These are phyloP conservation scores for Mycena galericulata DNA, from an alignment of 768 basidiomycete genomes.

Conservation along the genomic window DNA sequence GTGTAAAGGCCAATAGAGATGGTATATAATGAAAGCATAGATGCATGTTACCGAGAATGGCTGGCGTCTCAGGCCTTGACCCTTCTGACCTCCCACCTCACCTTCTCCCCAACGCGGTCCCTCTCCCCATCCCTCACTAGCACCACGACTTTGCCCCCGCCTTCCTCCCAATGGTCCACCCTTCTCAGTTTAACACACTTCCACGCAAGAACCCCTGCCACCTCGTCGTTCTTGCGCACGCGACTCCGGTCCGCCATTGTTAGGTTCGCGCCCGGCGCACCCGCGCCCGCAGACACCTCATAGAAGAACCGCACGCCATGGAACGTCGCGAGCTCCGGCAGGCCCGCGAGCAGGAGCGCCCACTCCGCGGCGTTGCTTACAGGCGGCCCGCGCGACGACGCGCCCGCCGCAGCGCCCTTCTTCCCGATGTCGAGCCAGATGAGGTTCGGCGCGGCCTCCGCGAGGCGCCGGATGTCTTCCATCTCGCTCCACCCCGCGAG, in stretches of 20 bases:
- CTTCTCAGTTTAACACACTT: conserved; percentile 70
- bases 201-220: conserved; percentile 71
- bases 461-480: conserved; percentile 66
- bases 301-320: conserved; percentile 78
- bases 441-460: conserved; percentile 60
- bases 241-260: conserved; percentile 71
- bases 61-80: conserved; percentile 46
- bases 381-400: conserved; percentile 38
- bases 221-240: conserved; percentile 76
- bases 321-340: conserved; percentile 68
- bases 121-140: conserved; percentile 56
- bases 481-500: conserved; percentile 70
- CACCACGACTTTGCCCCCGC: conserved; percentile 62
- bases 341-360: conserved; percentile 63
- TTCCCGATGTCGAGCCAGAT: conserved; percentile 69
- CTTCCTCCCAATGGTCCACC: conserved; percentile 78
- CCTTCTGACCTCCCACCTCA: conserved; percentile 67
- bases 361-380: conserved; percentile 67
- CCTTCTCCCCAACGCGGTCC: conserved; percentile 52
- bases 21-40: conserved; percentile 2
- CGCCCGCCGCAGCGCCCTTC: conserved; percentile 37
- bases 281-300: conserved; percentile 58
- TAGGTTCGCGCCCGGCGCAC: conserved; percentile 43
- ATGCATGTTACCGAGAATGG: not conserved
- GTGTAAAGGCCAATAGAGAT: not conserved